Evolutionary conservation across 768 basidiomycete species (phyloP), one percentile per base, ranked within the genome.

Genomic region (Auricularia cornea): DNA sequence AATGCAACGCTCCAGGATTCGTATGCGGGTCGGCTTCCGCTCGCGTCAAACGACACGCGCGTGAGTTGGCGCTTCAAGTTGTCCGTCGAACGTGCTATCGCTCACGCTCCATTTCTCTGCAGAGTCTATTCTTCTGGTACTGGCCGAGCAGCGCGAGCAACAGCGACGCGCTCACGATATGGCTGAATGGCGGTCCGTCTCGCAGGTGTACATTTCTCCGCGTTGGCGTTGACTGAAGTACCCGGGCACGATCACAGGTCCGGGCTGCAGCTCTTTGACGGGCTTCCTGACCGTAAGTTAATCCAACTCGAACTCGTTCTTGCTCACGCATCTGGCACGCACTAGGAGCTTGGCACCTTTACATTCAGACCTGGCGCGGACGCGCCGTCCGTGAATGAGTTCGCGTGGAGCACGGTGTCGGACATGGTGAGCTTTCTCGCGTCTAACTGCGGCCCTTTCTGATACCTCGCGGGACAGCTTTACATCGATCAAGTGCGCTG

Each of bases 311-410:
- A 18, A 18, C 16, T 5, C 8, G 35, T 38, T 38, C 35, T 48
- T 48, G 10, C 60, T 44, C 12, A 48, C 16, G 18, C n/a, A n/a
- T 16, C 16, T 3, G 23, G 10, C 8, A 23, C 57, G n/a, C n/a
- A n/a, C n/a, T n/a, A 62, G 35, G 66, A 66, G 60, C 61, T 62
- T 29, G 66, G 66, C 2, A 60, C 66, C 23, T 59, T 64, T 14
- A 57, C 65, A 23, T 67, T 63, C 66, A 32, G 59, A 28, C 65
- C 65, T 28, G 65, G 60, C 12, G 40, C 57, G n/a, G 33, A 28
- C 16, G 61, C 54, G 2, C 64, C 62, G 18, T 35, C 30, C 5
- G 41, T 59, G n/a, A 67, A 65, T 51, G 40, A 11, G 29, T 14
- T 66, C 40, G 61, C 59, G 20, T 65, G 62, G 65, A 54, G 35